Percentiles rank a stretch among this genome's conserved stretches.
Conservation (phyloP, 1,284 basidiomycete species). For the Boletus sp. region DNA sequence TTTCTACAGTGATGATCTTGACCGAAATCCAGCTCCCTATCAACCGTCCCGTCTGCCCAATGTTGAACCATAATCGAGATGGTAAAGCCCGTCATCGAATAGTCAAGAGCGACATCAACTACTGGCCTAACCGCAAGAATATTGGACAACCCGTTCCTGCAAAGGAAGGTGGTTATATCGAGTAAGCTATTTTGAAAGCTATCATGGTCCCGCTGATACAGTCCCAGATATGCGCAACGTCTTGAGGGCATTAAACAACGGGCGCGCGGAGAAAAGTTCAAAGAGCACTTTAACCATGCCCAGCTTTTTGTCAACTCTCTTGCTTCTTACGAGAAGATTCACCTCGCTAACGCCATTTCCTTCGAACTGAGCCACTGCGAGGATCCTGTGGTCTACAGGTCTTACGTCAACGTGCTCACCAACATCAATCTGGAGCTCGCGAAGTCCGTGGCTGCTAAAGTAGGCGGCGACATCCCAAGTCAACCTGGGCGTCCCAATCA, state of each 20-base stretch:
- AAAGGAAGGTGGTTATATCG: constrained; percentile 57
- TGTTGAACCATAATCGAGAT: constrained; percentile 71
- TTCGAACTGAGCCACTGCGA: constrained; percentile 82
- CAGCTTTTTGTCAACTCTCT: constrained; percentile 83
- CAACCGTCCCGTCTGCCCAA: constrained; percentile 79
- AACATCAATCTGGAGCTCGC: constrained; percentile 72
- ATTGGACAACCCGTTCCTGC: constrained; percentile 48
- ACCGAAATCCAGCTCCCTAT: constrained; percentile 62
- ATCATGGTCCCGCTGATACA: background rate
- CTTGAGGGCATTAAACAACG: constrained; percentile 67
- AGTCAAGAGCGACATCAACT: constrained; percentile 62
- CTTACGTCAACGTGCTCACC: constrained; percentile 64
- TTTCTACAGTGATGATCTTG: background rate
- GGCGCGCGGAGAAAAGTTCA: constrained; percentile 69
- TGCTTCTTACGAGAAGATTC: constrained; percentile 59
- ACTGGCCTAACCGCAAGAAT: constrained; percentile 71
- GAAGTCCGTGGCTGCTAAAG: constrained; percentile 58
- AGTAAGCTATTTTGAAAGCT: constrained; percentile 38
- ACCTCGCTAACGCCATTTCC: constrained; percentile 64
- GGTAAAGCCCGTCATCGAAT: constrained; percentile 62
- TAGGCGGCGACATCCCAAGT: constrained; percentile 60
- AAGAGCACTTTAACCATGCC: constrained; percentile 68
- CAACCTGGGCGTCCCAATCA: constrained; percentile 51
- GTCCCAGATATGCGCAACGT: constrained; percentile 45
- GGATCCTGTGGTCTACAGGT: constrained; percentile 66